Evolutionary conservation across 2,329 filamentous ascomycete genomes (phyloP).

Genomic region (Pseudocercospora vitis): DNA sequence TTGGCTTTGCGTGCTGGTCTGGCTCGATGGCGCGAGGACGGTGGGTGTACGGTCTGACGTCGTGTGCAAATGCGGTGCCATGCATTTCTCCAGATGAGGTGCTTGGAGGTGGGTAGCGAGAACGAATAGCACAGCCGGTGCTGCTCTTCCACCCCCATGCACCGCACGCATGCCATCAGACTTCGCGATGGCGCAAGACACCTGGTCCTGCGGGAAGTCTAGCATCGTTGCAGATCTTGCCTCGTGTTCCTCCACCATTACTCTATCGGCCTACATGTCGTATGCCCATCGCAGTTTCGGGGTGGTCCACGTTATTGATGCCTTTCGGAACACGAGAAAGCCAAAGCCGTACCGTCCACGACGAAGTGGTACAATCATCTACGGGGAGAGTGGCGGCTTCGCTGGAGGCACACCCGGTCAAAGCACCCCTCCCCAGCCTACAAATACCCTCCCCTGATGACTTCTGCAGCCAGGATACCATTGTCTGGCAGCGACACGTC

Average conservation of each 20-base stretch:
- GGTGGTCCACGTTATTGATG: background rate
- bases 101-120: slow-evolving; percentile 1
- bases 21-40: background rate
- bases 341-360: background rate
- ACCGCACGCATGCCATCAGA: background rate
- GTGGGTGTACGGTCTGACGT: slow-evolving; percentile 2
- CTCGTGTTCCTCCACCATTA: background rate
- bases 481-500: too few relatives aligned
- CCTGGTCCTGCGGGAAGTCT: background rate
- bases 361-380: too few relatives aligned
- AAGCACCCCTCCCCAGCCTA: too few relatives aligned
- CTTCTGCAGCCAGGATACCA: too few relatives aligned
- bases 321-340: background rate
- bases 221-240: background rate
- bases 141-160: background rate
- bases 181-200: background rate
- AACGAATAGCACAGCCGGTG: background rate
- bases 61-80: slow-evolving; percentile 4
- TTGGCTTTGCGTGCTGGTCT: background rate
- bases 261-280: too few relatives aligned
- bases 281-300: too few relatives aligned
- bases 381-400: too few relatives aligned
- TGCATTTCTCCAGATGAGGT: slow-evolving; percentile 7
- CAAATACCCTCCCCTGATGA: too few relatives aligned
- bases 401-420: too few relatives aligned